Evolutionary conservation across 2,329 filamentous ascomycete genomes (phyloP).

Genomic region (Boeremia lycopersici): DNA sequence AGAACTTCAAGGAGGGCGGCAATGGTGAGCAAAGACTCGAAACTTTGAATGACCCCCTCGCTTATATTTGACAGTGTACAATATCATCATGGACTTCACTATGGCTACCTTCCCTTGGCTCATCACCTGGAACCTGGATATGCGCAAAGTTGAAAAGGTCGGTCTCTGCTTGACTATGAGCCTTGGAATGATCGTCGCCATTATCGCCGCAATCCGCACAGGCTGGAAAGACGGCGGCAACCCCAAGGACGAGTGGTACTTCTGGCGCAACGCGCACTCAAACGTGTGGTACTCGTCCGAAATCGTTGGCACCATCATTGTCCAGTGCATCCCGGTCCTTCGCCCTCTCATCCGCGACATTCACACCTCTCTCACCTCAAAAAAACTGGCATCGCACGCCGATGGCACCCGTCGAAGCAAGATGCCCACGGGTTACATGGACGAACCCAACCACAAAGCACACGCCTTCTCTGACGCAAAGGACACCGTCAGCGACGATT

Average conservation of each 20-base stretch:
- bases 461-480: slow-evolving; percentile 29
- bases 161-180: slow-evolving; percentile 59
- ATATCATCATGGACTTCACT: slow-evolving; percentile 61
- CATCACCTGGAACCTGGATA: slow-evolving; percentile 56
- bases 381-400: slow-evolving; percentile 30
- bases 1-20: slow-evolving; percentile 58
- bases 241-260: slow-evolving; percentile 54
- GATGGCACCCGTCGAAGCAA: slow-evolving; percentile 24
- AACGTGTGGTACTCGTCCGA: slow-evolving; percentile 60
- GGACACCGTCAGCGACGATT: slow-evolving; percentile 22
- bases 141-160: slow-evolving; percentile 57
- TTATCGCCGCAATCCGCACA: slow-evolving; percentile 56
- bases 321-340: slow-evolving; percentile 60
- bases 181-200: slow-evolving; percentile 57
- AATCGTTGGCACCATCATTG: slow-evolving; percentile 61
- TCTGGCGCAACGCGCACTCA: slow-evolving; percentile 56
- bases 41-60: background rate
- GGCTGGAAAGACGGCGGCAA: slow-evolving; percentile 59
- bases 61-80: slow-evolving; percentile 53
- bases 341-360: slow-evolving; percentile 56
- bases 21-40: slow-evolving; percentile 49
- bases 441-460: slow-evolving; percentile 24
- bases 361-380: slow-evolving; percentile 48
- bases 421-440: slow-evolving; percentile 10
- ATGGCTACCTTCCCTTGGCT: slow-evolving; percentile 59